phyloP scores from a whole-genome alignment of 129 eudicot genomes.

The Lactuca saligna region DNA sequence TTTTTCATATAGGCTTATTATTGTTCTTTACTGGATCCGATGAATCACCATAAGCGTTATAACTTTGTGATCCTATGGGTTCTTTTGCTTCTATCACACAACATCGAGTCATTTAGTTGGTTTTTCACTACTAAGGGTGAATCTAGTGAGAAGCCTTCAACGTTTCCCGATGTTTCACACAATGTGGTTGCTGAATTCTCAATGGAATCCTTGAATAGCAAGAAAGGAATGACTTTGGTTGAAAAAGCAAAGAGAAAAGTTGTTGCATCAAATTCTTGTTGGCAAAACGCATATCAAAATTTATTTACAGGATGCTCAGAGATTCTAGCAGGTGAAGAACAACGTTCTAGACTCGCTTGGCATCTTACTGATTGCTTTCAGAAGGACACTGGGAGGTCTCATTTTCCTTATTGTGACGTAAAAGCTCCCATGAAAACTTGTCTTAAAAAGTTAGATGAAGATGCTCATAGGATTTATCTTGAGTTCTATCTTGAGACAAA shows the following conservation, averaged over 20 bases:
- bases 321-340: slow-evolving; percentile 66
- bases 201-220: slow-evolving; percentile 45
- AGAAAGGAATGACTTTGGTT: slow-evolving; percentile 45
- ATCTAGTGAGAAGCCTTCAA: slow-evolving; percentile 21
- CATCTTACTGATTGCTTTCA: slow-evolving; percentile 81
- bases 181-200: slow-evolving; percentile 53
- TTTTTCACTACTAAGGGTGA: slow-evolving; percentile 33
- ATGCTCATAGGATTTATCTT: slow-evolving; percentile 54
- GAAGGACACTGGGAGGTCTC: slow-evolving; percentile 58
- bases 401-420: slow-evolving; percentile 60
- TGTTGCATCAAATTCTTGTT: slow-evolving; percentile 54
- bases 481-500: slow-evolving; percentile 76
- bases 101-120: slow-evolving; percentile 42
- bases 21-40: slow-evolving; percentile 4
- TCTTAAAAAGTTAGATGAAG: slow-evolving; percentile 43
- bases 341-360: slow-evolving; percentile 70
- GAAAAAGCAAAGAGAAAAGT: slow-evolving; percentile 53
- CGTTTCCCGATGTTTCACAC: not conserved
- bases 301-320: slow-evolving; percentile 72
- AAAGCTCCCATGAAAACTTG: slow-evolving; percentile 56
- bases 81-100: slow-evolving; percentile 43
- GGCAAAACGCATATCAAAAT: slow-evolving; percentile 69
- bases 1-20: slow-evolving; percentile 14
- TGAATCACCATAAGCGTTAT: slow-evolving; percentile 18
- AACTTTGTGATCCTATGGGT: slow-evolving; percentile 18